Percentiles rank a stretch among this genome's conserved stretches.
These are phyloP conservation scores for Vitis vinifera DNA, from an alignment of 164 flowering plant species.

Conservation along the genomic window ASM3070453v1 NC_081822.1:6421001-6421500, in stretches of 20 bases:
- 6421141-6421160: neutral
- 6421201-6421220: neutral
- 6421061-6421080: slow-evolving; percentile 73
- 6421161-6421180: neutral
- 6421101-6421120: slow-evolving; percentile 97
- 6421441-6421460: slow-evolving; percentile 83
- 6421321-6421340: no score
- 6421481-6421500: neutral
- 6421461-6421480: slow-evolving; percentile 51
- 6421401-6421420: slow-evolving; percentile 89
- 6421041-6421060: slow-evolving; percentile 51
- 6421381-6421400: slow-evolving; percentile 98
- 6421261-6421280: neutral
- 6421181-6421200: neutral
- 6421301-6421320: no score
- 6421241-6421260: neutral
- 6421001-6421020: no score
- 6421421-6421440: slow-evolving; percentile 89
- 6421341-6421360: slow-evolving; percentile 71
- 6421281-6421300: neutral
- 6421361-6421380: slow-evolving; percentile 98
- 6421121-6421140: neutral
- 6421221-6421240: neutral
- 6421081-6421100: slow-evolving; percentile 69
- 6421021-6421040: neutral